Evolutionary conservation across 2,329 filamentous ascomycete species (phyloP).

Genomic region (Seiridium unicorne): DNA sequence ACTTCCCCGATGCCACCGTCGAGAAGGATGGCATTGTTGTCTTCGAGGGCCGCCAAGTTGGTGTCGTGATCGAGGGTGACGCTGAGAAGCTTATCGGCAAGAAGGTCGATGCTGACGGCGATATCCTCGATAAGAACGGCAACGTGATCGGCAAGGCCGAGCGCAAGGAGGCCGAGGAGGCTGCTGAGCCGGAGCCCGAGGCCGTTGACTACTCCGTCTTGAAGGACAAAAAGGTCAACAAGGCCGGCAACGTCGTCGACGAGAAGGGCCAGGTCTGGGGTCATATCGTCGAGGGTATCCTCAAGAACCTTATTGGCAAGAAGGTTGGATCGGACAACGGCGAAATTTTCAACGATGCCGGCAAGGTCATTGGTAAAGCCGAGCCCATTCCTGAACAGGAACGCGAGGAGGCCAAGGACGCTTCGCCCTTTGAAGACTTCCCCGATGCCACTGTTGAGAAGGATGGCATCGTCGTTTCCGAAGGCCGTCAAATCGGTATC

Average conservation of each 20-base stretch:
- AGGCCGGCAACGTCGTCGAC: conserved; percentile 56
- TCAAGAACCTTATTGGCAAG: conserved; percentile 62
- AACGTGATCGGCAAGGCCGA: conserved; percentile 32
- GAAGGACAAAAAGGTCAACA: conserved; percentile 56
- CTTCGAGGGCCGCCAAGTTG: conserved; percentile 33
- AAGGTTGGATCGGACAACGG: conserved; percentile 61
- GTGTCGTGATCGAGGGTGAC: conserved; percentile 36
- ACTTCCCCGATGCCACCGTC: conserved; percentile 32
- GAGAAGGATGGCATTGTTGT: conserved; percentile 36
- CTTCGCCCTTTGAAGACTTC: conserved; percentile 33
- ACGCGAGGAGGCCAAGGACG: not conserved
- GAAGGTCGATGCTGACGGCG: conserved; percentile 33
- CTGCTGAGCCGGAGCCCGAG: conserved; percentile 25
- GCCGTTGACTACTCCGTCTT: conserved; percentile 48
- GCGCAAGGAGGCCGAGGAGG: conserved; percentile 31
- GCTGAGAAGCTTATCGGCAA: conserved; percentile 31
- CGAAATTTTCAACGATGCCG: conserved; percentile 68
- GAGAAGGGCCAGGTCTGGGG: conserved; percentile 55
- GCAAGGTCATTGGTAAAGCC: conserved; percentile 65
- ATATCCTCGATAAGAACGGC: conserved; percentile 34
- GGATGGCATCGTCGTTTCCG: conserved; percentile 34
- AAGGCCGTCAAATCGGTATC: conserved; percentile 33
- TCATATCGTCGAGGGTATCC: conserved; percentile 61
- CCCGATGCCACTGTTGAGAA: conserved; percentile 33
- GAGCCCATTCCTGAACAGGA: conserved; percentile 49